Base-by-base conservation (phyloP, 179 eudicot species). In the Camellia oleifera region DNA sequence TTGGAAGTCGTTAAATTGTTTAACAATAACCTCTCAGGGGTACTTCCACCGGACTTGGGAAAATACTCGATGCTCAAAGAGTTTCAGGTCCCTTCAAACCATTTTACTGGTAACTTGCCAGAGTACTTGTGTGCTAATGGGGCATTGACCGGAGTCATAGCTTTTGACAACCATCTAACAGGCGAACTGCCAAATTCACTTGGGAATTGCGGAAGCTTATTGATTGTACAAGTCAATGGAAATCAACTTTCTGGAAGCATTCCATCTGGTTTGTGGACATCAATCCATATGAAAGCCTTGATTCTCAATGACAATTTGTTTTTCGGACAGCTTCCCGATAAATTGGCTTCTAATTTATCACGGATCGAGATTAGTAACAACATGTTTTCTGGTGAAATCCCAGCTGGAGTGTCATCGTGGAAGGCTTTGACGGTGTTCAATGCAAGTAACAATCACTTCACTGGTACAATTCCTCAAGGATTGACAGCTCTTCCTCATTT, bases 21-120 rank as follows among this genome's bases (percentile, higher is more conserved):
- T 6, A 2, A 17, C 15, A 65, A 65, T 12, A 26, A 32, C 9
- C 17, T 65, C 45, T 23, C 45, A 11, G 69, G 69, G 0, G 15
- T 5, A 7, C 4, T 88, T 23, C 90, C 89, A 3, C 79, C 83
- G 0, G 91, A 88, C 7, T 15, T 88, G 32, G 89, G 89, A 23
- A 74, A 58, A 13, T 84, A 84, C 73, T 88, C 91, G 5, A 72
- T 45, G 42, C 85, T 88, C 3, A 48, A 52, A 57, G 57, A 20
- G 2, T 77, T 88, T 7, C 74, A 88, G 63, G 80, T 1, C 0
- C 32, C 23, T 2, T 5, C 26, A 4, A 62, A 17, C 23, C 8
- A 5, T 62, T 62, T 17, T n/a, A 76, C 11, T 0, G 66, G 66
- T 9, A 5, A 5, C 1, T 62, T 62, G 32, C 66, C 66, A 8